These are phyloP conservation scores for Knoxia roxburghii DNA, from an alignment of 257 asterid genomes.

Conservation along the genomic window DNA sequence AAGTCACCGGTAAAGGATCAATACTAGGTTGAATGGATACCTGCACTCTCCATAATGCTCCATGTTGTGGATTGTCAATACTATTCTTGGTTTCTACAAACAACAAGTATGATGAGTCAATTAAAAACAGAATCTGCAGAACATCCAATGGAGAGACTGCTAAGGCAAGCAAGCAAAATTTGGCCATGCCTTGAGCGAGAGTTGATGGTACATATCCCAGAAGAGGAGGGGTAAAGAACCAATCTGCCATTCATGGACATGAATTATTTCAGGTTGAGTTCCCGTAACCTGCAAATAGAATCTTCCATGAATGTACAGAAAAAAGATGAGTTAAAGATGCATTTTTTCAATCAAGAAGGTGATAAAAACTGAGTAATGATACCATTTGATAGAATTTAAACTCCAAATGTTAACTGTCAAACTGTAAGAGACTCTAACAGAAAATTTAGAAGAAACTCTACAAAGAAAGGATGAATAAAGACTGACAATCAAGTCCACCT, in stretches of 20 bases:
- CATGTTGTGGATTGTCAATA: slow-evolving; percentile 89
- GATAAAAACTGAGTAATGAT: neutral
- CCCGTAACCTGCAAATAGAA: slow-evolving; percentile 50
- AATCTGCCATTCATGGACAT: slow-evolving; percentile 94
- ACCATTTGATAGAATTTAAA: neutral
- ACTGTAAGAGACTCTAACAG: neutral
- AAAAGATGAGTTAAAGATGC: neutral
- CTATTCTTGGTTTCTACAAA: slow-evolving; percentile 69
- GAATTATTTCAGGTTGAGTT: slow-evolving; percentile 74
- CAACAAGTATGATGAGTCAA: slow-evolving; percentile 16
- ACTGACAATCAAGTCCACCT: neutral
- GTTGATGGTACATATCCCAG: slow-evolving; percentile 88
- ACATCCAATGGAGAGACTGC: neutral
- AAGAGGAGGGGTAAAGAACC: slow-evolving; percentile 69
- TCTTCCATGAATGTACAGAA: neutral
- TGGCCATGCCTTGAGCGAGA: slow-evolving; percentile 58
- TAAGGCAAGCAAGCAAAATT: slow-evolving; percentile 4
- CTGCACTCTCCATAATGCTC: slow-evolving; percentile 96
- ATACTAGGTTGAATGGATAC: slow-evolving; percentile 21
- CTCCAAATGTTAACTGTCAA: neutral
- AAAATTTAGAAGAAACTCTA: neutral
- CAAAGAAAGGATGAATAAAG: neutral
- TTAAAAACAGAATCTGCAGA: slow-evolving; percentile 1
- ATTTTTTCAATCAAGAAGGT: neutral
- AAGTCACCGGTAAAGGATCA: neutral